Percentiles rank a stretch among this genome's conserved stretches.
Conservation (phyloP, 352 stramenopile genomes). For the Thalassiosira livingstoniorum region DNA sequence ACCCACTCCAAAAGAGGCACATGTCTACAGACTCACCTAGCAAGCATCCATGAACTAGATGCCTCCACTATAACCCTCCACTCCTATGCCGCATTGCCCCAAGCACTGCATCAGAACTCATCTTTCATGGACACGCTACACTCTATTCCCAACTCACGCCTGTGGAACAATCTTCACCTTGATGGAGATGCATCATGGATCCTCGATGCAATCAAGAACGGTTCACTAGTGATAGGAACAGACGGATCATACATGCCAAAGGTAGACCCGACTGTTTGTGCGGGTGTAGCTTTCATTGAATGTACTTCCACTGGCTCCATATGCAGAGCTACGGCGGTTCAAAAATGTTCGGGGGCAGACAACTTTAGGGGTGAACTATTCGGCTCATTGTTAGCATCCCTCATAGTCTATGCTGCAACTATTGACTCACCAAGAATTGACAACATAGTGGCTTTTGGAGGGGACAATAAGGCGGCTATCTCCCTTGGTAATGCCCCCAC, state of each 20-base stretch:
- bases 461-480: too few species aligned
- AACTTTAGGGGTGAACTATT: neutral
- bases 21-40: too few species aligned
- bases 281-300: neutral
- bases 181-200: slow-evolving; percentile 10
- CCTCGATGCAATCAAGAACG: neutral
- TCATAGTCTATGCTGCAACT: neutral
- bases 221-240: neutral
- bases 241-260: neutral
- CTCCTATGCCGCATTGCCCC: too few species aligned
- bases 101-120: too few species aligned
- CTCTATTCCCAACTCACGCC: neutral
- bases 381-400: neutral
- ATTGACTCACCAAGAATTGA: too few species aligned
- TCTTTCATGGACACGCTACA: too few species aligned
- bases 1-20: too few species aligned
- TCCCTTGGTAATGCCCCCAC: too few species aligned
- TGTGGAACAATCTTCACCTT: slow-evolving; percentile 2
- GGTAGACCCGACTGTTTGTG: neutral
- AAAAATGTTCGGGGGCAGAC: neutral
- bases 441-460: too few species aligned
- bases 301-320: neutral
- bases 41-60: too few species aligned
- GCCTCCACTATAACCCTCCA: too few species aligned
- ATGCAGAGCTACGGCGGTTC: neutral